These are phyloP conservation scores for Byssothecium circinans DNA, from an alignment of 2,329 filamentous ascomycete species.

Conservation along the genomic window DNA sequence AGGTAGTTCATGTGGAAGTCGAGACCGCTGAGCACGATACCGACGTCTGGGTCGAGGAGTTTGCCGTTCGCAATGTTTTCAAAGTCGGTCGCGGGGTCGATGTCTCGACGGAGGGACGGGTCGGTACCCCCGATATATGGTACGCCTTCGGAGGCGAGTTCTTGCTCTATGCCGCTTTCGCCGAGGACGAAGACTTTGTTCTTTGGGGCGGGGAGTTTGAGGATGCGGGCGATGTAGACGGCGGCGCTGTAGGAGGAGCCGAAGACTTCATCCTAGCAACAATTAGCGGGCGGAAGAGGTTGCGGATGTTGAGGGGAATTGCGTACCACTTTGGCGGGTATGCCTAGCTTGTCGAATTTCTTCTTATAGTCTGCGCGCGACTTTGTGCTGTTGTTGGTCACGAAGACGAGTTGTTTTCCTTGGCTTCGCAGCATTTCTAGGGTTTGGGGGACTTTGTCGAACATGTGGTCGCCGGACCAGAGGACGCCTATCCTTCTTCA, in stretches of 20 bases:
- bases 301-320: background rate
- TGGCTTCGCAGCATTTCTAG: slow-evolving; percentile 77
- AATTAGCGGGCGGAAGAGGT: slow-evolving; percentile 4
- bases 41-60: slow-evolving; percentile 84
- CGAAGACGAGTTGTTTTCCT: slow-evolving; percentile 91
- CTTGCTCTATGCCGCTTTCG: slow-evolving; percentile 86
- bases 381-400: slow-evolving; percentile 99
- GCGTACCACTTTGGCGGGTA: slow-evolving; percentile 68
- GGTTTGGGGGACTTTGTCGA: slow-evolving; percentile 82
- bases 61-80: slow-evolving; percentile 69
- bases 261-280: slow-evolving; percentile 84
- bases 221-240: slow-evolving; percentile 92
- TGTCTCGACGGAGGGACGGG: slow-evolving; percentile 72
- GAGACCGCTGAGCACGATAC: slow-evolving; percentile 82
- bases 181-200: slow-evolving; percentile 95
- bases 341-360: slow-evolving; percentile 81
- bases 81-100: slow-evolving; percentile 75
- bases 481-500: slow-evolving; percentile 73
- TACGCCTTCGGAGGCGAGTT: slow-evolving; percentile 78
- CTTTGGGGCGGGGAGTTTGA: slow-evolving; percentile 74
- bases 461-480: slow-evolving; percentile 93
- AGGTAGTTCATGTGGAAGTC: slow-evolving; percentile 97
- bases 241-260: slow-evolving; percentile 93
- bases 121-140: slow-evolving; percentile 87
- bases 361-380: slow-evolving; percentile 89